phyloP scores from a whole-genome alignment of 257 asterid species.

The Gentiana dahurica region DNA sequence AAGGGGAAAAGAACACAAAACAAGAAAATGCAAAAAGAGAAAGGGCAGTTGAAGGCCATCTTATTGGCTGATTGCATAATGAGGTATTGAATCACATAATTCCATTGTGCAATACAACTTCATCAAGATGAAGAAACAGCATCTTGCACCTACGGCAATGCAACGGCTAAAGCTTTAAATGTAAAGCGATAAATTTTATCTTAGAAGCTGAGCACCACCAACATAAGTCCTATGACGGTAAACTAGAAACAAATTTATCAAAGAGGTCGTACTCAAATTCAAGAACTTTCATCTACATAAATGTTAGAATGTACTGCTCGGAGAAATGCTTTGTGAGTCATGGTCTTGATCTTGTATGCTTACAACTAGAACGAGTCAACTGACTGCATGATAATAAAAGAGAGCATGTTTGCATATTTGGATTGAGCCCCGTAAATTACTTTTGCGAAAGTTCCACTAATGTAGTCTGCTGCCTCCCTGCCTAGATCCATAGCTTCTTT shows the following conservation, averaged over 20 bases:
- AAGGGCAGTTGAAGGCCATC: not conserved
- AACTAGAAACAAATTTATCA: no score
- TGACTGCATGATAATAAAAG: not conserved
- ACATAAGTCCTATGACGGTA: no score
- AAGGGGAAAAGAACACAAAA: not conserved
- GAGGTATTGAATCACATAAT: not conserved
- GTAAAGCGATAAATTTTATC: no score
- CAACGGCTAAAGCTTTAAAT: no score
- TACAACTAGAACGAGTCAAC: not conserved
- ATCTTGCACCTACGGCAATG: not conserved
- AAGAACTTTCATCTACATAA: not conserved
- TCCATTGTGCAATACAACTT: not conserved
- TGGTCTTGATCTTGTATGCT: not conserved
- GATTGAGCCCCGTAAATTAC: slow-evolving; percentile 27
- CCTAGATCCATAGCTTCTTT: slow-evolving; percentile 94
- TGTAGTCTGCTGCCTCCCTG: slow-evolving; percentile 91
- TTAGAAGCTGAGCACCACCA: no score
- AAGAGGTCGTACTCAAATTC: not conserved
- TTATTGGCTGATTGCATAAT: no score
- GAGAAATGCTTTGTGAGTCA: no score
- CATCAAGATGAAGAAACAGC: not conserved
- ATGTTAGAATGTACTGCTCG: not conserved
- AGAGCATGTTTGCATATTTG: slow-evolving; percentile 1
- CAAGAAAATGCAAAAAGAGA: not conserved
- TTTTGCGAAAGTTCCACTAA: slow-evolving; percentile 78